phyloP scores from a whole-genome alignment of 768 basidiomycete species.

The Kwoniella bestiolae region DNA sequence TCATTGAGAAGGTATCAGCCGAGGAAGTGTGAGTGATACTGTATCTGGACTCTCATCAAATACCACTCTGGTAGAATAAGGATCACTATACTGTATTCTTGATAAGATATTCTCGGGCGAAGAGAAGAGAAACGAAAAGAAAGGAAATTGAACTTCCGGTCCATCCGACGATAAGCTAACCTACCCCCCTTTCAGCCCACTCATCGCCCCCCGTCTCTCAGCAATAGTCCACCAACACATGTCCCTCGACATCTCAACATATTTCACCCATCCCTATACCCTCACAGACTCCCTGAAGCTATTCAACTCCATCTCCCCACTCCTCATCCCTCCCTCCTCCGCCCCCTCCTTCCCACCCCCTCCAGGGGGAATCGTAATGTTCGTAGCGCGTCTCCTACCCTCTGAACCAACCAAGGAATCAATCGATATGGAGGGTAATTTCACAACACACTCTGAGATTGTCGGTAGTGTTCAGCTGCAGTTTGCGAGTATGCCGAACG shows the following conservation, averaged over 20 bases:
- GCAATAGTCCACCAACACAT: constrained; percentile 13
- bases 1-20: neutral
- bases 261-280: constrained; percentile 9
- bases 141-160: no score
- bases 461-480: constrained; percentile 16
- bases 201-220: constrained; percentile 15
- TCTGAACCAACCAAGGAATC: neutral
- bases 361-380: constrained; percentile 6
- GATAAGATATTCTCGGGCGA: no score
- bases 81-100: no score
- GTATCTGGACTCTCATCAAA: no score
- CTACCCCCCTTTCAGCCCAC: neutral
- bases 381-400: neutral
- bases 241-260: constrained; percentile 10
- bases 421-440: constrained; percentile 12
- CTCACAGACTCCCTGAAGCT: neutral
- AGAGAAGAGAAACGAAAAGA: no score
- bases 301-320: constrained; percentile 1
- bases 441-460: constrained; percentile 10
- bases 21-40: neutral
- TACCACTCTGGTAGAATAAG: no score
- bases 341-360: constrained; percentile 6
- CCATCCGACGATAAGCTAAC: neutral
- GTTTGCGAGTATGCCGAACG: constrained; percentile 15
- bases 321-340: neutral